Percentiles rank a stretch among this genome's conserved stretches.
Conservation (phyloP, 2,329 filamentous ascomycete genomes). For the Hypoxylon sp. region DNA sequence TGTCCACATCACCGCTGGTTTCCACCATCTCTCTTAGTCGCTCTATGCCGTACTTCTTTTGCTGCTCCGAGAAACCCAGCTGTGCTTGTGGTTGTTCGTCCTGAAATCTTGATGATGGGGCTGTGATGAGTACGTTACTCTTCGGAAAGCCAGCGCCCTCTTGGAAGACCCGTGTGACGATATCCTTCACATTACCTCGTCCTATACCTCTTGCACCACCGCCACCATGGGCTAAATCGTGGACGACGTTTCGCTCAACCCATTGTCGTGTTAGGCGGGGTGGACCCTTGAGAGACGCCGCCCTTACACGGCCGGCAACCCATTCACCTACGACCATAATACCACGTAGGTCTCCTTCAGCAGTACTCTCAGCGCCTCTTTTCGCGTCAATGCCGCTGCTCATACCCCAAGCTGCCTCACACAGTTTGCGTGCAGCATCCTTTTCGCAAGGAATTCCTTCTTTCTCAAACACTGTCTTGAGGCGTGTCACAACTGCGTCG, state of each 20-base stretch:
- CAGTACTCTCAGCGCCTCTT: conserved; percentile 75
- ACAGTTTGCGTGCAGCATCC: conserved; percentile 87
- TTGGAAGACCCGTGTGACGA: conserved; percentile 82
- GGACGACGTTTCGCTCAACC: conserved; percentile 79
- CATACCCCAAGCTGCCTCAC: conserved; percentile 86
- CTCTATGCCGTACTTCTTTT: conserved; percentile 78
- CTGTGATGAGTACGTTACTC: conserved; percentile 58
- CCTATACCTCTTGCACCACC: conserved; percentile 79
- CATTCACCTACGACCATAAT: conserved; percentile 90
- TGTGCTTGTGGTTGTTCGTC: conserved; percentile 69
- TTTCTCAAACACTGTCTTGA: conserved; percentile 87
- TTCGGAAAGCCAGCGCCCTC: conserved; percentile 83
- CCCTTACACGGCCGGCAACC: conserved; percentile 79
- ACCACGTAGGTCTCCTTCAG: conserved; percentile 80
- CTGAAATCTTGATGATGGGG: conserved; percentile 58
- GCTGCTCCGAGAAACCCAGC: conserved; percentile 78
- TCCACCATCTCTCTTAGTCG: conserved; percentile 81
- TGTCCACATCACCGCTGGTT: conserved; percentile 81
- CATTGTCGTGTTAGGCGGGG: conserved; percentile 76
- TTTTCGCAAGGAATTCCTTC: conserved; percentile 90
- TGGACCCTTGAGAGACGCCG: conserved; percentile 57
- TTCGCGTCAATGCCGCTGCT: conserved; percentile 77
- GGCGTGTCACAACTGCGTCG: conserved; percentile 83
- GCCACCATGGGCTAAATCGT: conserved; percentile 76
- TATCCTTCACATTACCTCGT: conserved; percentile 78